These are phyloP conservation scores for Blastomyces parvus DNA, from an alignment of 2,329 filamentous ascomycete genomes.

Conservation along the genomic window DNA sequence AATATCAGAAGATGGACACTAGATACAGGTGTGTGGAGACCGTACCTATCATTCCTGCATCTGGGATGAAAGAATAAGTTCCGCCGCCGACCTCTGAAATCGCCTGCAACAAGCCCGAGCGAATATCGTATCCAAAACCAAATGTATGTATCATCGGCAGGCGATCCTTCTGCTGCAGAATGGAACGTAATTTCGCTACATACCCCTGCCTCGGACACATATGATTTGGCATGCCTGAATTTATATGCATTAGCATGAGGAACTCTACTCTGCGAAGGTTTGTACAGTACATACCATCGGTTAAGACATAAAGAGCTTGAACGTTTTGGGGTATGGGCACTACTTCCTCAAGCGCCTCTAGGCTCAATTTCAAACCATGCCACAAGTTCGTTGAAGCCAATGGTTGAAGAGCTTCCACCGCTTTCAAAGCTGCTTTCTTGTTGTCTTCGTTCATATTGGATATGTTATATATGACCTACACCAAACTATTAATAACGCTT, in stretches of 20 bases:
- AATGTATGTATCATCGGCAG: slow-evolving; percentile 42
- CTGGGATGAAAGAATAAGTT: slow-evolving; percentile 53
- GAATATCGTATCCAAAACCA: slow-evolving; percentile 44
- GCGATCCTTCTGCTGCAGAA: slow-evolving; percentile 27
- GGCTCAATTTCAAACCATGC: slow-evolving; percentile 46
- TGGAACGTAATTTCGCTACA: slow-evolving; percentile 43
- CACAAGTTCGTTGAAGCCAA: slow-evolving; percentile 46
- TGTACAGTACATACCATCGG: slow-evolving; percentile 19
- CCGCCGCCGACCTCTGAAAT: slow-evolving; percentile 50
- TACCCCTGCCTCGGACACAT: slow-evolving; percentile 47
- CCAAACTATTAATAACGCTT: neutral
- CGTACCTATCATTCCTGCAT: slow-evolving; percentile 48
- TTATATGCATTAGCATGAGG: neutral
- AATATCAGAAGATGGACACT: neutral
- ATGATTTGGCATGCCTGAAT: slow-evolving; percentile 39
- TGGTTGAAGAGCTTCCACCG: slow-evolving; percentile 37
- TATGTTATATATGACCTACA: slow-evolving; percentile 37
- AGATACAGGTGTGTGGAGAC: neutral
- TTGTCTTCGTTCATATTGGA: slow-evolving; percentile 39
- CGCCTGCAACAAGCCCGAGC: slow-evolving; percentile 49
- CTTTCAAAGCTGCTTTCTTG: slow-evolving; percentile 37
- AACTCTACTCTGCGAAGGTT: neutral
- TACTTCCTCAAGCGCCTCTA: slow-evolving; percentile 38
- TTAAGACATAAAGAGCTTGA: slow-evolving; percentile 27
- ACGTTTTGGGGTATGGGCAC: slow-evolving; percentile 22